phyloP scores from a whole-genome alignment of 805 yeast genomes.

The Myxozyma vanderwaltii region DNA sequence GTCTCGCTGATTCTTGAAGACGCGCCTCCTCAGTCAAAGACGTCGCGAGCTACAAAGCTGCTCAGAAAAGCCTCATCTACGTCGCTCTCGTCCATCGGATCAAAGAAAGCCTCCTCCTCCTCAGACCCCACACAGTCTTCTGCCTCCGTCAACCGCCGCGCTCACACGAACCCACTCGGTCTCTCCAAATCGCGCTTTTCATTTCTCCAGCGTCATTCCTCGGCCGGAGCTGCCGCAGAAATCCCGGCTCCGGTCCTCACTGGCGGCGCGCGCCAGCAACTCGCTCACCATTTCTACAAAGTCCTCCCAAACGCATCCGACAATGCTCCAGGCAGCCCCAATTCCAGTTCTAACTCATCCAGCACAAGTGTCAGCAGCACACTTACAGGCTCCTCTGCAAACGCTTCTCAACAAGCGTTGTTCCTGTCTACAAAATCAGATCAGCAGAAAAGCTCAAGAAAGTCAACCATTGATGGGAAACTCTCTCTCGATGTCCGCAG shows the following conservation, averaged over 20 bases:
- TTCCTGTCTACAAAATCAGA: constrained; percentile 4
- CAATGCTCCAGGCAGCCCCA: constrained; percentile 16
- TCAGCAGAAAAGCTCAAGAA: not conserved
- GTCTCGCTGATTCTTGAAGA: constrained; percentile 21
- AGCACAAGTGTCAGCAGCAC: constrained; percentile 24
- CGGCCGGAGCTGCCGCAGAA: constrained; percentile 2
- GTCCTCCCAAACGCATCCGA: constrained; percentile 10
- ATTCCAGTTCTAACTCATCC: constrained; percentile 23
- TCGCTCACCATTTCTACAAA: constrained; percentile 15
- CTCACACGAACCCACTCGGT: constrained; percentile 1
- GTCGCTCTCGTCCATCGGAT: constrained; percentile 17
- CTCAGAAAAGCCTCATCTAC: constrained; percentile 22
- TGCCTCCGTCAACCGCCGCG: constrained; percentile 10
- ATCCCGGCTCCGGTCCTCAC: constrained; percentile 21
- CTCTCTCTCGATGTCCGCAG: constrained; percentile 19
- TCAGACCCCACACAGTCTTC: constrained; percentile 1
- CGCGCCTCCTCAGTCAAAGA: not conserved
- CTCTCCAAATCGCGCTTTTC: constrained; percentile 21
- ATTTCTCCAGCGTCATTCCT: constrained; percentile 15
- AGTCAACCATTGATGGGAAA: constrained; percentile 18
- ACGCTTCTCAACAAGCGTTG: constrained; percentile 7
- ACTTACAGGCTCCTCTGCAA: constrained; percentile 12
- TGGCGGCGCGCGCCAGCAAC: constrained; percentile 22
- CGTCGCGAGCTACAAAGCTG: constrained; percentile 6
- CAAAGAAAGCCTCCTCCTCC: constrained; percentile 8